Percentiles rank a stretch among this genome's conserved stretches.
phyloP scores from a whole-genome alignment of 2,329 filamentous ascomycete species.

The Atkinsonella texensis region DNA sequence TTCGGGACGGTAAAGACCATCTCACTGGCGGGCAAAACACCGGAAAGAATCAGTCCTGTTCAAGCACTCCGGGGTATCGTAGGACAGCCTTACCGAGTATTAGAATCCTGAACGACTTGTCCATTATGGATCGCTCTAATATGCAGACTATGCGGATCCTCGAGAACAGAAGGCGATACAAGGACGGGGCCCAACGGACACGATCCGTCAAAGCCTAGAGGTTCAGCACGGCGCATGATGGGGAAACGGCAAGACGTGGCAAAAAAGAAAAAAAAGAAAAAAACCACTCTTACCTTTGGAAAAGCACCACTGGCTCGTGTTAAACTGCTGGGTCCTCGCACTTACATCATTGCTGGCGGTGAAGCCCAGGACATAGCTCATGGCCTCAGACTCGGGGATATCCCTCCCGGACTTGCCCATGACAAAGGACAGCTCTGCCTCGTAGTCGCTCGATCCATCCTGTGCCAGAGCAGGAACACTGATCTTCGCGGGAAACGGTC shows the following conservation, averaged over 20 bases:
- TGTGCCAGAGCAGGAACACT: constrained; percentile 12
- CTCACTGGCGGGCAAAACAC: constrained; percentile 11
- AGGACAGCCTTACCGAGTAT: constrained; percentile 13
- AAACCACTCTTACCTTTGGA: constrained; percentile 21
- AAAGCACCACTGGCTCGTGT: constrained; percentile 29
- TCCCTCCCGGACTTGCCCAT: constrained; percentile 29
- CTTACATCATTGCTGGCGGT: constrained; percentile 27
- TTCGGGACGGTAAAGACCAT: constrained; percentile 48
- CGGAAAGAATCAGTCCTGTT: background rate
- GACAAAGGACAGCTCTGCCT: constrained; percentile 27
- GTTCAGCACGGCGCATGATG: constrained; percentile 7
- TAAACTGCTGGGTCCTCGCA: constrained; percentile 24
- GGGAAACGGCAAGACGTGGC: background rate
- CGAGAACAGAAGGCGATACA: constrained; percentile 17
- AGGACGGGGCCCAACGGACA: constrained; percentile 33
- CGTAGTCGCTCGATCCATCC: constrained; percentile 26
- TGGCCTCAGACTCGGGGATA: constrained; percentile 22
- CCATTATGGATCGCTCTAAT: constrained; percentile 25
- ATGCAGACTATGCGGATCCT: constrained; percentile 18
- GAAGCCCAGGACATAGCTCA: constrained; percentile 28
- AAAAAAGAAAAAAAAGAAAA: no score
- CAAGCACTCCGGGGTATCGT: background rate
- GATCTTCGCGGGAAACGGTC: constrained; percentile 19
- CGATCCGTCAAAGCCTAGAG: constrained; percentile 31
- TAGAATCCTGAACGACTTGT: constrained; percentile 23